Percentiles rank a stretch among this genome's conserved stretches.
phyloP scores from a whole-genome alignment of 2,329 filamentous ascomycete species.

The Orbilia javanica region DNA sequence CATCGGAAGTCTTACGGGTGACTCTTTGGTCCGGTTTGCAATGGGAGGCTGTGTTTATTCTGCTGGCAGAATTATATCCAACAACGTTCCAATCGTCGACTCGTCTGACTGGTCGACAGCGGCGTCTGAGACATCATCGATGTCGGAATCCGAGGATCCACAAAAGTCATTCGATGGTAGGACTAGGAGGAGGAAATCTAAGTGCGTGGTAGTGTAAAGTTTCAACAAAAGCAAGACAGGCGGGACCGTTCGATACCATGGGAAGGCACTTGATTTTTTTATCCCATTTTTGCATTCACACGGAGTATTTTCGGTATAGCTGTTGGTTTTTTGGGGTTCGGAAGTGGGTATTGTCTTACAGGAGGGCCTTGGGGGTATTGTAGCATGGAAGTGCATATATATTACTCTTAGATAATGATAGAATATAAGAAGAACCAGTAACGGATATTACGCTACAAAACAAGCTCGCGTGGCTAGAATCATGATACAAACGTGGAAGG shows the following conservation, averaged over 20 bases:
- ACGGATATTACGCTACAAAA: not conserved
- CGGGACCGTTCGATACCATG: not conserved
- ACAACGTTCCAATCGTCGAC: constrained; percentile 21
- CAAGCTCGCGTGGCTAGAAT: not conserved
- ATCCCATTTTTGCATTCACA: constrained; percentile 18
- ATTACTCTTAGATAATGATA: not conserved
- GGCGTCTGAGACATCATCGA: constrained; percentile 38
- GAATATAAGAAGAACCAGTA: not conserved
- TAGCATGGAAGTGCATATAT: not conserved
- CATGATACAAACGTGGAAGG: not conserved
- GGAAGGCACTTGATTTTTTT: not conserved
- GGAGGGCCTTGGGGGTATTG: not conserved
- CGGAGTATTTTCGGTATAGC: constrained; percentile 23
- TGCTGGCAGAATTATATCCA: constrained; percentile 68
- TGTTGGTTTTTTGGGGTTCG: constrained; percentile 1
- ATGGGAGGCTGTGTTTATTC: constrained; percentile 72
- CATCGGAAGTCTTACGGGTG: constrained; percentile 73
- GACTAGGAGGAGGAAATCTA: constrained; percentile 22
- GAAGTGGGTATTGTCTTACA: not conserved
- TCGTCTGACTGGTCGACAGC: constrained; percentile 33
- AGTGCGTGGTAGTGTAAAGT: constrained; percentile 38
- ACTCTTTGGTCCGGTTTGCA: constrained; percentile 73
- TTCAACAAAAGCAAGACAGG: not conserved
- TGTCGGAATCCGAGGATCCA: constrained; percentile 38
- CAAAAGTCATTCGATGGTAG: not conserved